phyloP scores from a whole-genome alignment of 805 yeast species.

The Yarrowia keelungensis region DNA sequence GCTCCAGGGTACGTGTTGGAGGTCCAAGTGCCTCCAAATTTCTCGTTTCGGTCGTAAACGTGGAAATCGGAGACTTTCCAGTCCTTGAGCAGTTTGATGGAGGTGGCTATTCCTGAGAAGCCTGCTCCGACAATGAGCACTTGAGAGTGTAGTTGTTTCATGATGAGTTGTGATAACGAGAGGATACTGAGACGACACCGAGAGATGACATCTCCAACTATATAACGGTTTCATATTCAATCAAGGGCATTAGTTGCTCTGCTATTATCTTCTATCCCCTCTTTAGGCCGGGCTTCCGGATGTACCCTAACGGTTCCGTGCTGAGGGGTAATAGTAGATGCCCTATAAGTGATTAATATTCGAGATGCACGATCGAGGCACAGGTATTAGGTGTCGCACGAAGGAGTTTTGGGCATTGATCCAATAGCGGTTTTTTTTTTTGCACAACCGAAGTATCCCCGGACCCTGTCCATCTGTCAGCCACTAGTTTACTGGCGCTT shows the following conservation, averaged over 20 bases:
- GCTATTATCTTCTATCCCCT: not conserved
- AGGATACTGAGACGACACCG: not conserved
- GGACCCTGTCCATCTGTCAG: no score
- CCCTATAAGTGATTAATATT: not conserved
- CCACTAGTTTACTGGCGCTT: no score
- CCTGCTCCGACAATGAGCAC: constrained; percentile 33
- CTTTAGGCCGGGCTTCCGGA: constrained; percentile 11
- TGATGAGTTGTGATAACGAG: not conserved
- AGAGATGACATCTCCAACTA: not conserved
- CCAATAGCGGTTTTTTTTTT: no score
- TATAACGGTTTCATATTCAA: not conserved
- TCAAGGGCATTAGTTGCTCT: not conserved
- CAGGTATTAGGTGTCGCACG: no score
- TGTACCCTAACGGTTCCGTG: constrained; percentile 4
- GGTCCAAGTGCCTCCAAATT: constrained; percentile 45
- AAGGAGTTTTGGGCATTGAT: no score
- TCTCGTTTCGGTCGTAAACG: constrained; percentile 40
- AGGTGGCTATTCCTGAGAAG: constrained; percentile 35
- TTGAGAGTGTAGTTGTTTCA: constrained; percentile 19
- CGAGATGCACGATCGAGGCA: not conserved
- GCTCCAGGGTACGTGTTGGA: constrained; percentile 44
- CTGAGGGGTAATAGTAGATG: not conserved
- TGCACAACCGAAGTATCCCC: no score
- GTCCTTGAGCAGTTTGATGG: constrained; percentile 32
- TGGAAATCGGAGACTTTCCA: constrained; percentile 39